These are phyloP conservation scores for Yamadazyma triangularis DNA, from an alignment of 1,139 yeast genomes.

Conservation along the genomic window DNA sequence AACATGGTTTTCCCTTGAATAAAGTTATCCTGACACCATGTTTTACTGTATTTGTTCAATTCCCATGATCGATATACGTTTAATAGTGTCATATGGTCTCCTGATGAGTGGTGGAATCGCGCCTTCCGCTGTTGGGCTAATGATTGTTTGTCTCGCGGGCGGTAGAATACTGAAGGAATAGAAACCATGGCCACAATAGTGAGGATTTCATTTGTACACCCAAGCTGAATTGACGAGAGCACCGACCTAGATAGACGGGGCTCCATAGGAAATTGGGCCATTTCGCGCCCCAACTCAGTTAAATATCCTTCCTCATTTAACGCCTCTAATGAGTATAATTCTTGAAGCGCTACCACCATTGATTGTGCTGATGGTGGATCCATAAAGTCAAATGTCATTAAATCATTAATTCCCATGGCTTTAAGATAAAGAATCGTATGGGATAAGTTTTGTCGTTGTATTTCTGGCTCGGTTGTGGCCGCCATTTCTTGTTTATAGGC, in stretches of 20 bases:
- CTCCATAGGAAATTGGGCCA: constrained; percentile 96
- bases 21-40: constrained; percentile 82
- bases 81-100: constrained; percentile 83
- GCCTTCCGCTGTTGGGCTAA: constrained; percentile 74
- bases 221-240: constrained; percentile 65
- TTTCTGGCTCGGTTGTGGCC: constrained; percentile 84
- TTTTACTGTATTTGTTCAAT: constrained; percentile 51
- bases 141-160: constrained; percentile 77
- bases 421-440: constrained; percentile 84
- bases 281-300: constrained; percentile 69
- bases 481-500: constrained; percentile 76
- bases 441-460: constrained; percentile 84
- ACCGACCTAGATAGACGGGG: constrained; percentile 85
- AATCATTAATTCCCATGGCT: constrained; percentile 90
- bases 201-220: constrained; percentile 78
- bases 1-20: constrained; percentile 77
- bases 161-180: constrained; percentile 76
- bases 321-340: constrained; percentile 77
- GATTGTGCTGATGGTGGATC: constrained; percentile 86
- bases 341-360: constrained; percentile 76
- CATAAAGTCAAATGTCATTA: constrained; percentile 82
- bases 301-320: constrained; percentile 74
- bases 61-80: constrained; percentile 83
- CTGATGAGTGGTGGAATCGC: constrained; percentile 70
- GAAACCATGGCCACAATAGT: constrained; percentile 90